Base-by-base conservation (phyloP, 768 basidiomycete genomes). In the Panaeolus cyanescens region DNA sequence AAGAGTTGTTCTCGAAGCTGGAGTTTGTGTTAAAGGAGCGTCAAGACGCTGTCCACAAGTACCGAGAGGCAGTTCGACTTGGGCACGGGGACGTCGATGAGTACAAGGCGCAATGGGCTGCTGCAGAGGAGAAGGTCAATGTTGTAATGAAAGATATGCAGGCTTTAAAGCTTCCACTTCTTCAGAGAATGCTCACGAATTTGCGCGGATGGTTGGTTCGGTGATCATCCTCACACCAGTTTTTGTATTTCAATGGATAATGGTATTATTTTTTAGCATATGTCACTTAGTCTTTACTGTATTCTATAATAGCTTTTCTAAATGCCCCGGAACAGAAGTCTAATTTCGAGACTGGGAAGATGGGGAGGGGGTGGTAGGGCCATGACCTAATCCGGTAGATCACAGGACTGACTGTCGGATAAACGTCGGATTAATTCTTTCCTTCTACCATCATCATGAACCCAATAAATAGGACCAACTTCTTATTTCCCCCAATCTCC, bases 1-100 rank as follows among this genome's bases (percentile, higher is more conserved):
- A 67, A 39, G 61, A 60, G 15, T 56, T 68, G 0, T 50, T 33
- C 42, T 13, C 50, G 5, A 22, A 59, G 31, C 20, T 59, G 10
- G 32, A 53, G 32, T 50, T 50, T 28, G 45, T 50, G 45, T 28
- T 50, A n/a, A 50, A 50, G 45, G 45, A 50, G 13, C 25, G 45
- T 25, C 45, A 50, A 28, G 45, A 50, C n/a, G 25, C 45, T 22
- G 45, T 28, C 2, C 5, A 9, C 22, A 50, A 50, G 8, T 28
- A 25, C 17, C 45, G 45, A 25, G 25, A 50, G 25, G 45, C 45
- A 4, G 45, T 50, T 28, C 22, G 30, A 50, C 25, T 15, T 5
- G 45, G 45, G 45, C 4, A 17, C 15, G 30, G 45, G 25, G 45
- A 50, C 8, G 22, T 28, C 10, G 28, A 28, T 50, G 12, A 28